Evolutionary conservation across 164 flowering plant species (phyloP).

Genomic region (Vitis labrusca): DNA sequence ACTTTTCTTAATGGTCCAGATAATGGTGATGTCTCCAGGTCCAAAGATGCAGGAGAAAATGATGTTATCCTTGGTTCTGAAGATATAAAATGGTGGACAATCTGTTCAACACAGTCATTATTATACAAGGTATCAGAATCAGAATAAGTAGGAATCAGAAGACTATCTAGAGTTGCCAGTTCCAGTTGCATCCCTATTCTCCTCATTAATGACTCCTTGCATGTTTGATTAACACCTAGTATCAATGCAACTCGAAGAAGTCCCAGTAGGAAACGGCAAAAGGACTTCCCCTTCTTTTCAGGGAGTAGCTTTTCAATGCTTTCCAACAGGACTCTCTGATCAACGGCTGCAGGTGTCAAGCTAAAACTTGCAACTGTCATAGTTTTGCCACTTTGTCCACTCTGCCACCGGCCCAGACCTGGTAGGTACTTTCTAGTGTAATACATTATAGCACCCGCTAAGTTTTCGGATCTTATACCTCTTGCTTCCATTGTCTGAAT

Average conservation of each 20-base stretch:
- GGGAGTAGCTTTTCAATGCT: constrained; percentile 72
- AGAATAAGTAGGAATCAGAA: constrained; percentile 81
- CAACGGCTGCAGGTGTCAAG: constrained; percentile 57
- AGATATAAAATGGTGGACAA: constrained; percentile 61
- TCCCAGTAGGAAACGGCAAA: constrained; percentile 76
- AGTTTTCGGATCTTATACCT: constrained; percentile 68
- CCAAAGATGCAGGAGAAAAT: constrained; percentile 63
- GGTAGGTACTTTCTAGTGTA: constrained; percentile 82
- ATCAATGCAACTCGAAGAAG: constrained; percentile 84
- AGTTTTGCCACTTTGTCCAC: constrained; percentile 45
- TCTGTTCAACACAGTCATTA: constrained; percentile 73
- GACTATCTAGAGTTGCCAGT: constrained; percentile 70
- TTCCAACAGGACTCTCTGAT: constrained; percentile 69
- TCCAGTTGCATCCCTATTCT: constrained; percentile 85
- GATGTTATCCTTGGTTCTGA: constrained; percentile 41
- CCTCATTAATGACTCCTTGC: constrained; percentile 67
- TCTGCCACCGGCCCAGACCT: constrained; percentile 79
- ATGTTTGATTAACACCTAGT: constrained; percentile 53
- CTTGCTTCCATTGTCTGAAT: constrained; percentile 65
- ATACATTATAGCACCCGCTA: constrained; percentile 76
- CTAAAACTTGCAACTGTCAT: constrained; percentile 64
- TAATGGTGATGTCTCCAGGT: constrained; percentile 57
- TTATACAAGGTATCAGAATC: constrained; percentile 82
- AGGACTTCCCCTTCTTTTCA: constrained; percentile 72
- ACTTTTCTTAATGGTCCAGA: constrained; percentile 58